Percentiles rank a stretch among this genome's conserved stretches.
Conservation (phyloP, 1,284 basidiomycete genomes). For the Phellinidium pouzarii region DNA sequence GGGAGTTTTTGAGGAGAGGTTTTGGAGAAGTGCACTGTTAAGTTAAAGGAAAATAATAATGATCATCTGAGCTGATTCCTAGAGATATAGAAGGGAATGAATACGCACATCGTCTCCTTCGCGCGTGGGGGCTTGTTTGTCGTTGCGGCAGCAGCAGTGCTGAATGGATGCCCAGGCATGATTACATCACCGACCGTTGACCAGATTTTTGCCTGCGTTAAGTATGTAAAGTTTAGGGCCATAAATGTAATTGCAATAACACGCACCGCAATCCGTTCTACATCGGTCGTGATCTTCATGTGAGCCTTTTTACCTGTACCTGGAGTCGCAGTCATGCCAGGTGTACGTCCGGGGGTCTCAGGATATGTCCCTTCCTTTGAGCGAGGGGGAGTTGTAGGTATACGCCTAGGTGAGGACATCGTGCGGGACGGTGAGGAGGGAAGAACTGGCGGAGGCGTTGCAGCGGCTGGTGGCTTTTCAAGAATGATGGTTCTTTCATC, state of each 20-base stretch:
- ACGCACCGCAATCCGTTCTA: conserved; percentile 56
- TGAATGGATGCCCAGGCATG: conserved; percentile 46
- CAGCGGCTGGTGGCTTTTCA: neutral
- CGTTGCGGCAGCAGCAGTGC: conserved; percentile 25
- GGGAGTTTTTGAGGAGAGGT: conserved; percentile 29
- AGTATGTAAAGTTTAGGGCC: neutral
- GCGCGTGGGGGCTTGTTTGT: conserved; percentile 41
- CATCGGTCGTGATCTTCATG: conserved; percentile 43
- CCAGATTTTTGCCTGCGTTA: conserved; percentile 68
- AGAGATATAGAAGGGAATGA: neutral
- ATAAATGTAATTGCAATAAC: neutral
- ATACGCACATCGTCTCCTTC: conserved; percentile 58
- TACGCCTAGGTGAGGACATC: neutral
- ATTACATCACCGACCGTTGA: conserved; percentile 54
- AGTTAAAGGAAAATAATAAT: conserved; percentile 21
- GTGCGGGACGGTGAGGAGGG: neutral
- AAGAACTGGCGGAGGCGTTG: neutral
- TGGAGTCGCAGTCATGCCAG: conserved; percentile 11
- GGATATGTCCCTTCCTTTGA: neutral
- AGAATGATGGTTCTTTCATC: conserved; percentile 14
- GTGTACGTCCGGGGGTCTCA: neutral
- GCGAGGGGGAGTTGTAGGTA: conserved; percentile 7
- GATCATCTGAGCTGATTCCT: neutral
- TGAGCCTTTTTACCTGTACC: conserved; percentile 27
- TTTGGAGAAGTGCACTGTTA: conserved; percentile 48